These are phyloP conservation scores for Thielaviopsis populi DNA, from an alignment of 2,329 filamentous ascomycete species.

Conservation along the genomic window DNA sequence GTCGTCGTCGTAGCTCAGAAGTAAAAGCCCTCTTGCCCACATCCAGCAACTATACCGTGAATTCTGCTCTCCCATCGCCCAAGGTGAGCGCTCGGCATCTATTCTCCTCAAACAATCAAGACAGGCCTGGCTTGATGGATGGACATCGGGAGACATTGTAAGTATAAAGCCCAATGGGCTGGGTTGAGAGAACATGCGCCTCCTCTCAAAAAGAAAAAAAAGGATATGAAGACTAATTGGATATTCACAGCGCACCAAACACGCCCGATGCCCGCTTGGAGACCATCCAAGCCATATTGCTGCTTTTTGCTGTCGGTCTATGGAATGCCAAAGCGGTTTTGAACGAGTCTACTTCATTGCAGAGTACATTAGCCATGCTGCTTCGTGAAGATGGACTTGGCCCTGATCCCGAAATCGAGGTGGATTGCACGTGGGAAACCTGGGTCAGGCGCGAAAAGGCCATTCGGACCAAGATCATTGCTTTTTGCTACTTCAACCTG, in stretches of 20 bases:
- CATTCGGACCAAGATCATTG: constrained; percentile 43
- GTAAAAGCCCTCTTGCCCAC: constrained; percentile 42
- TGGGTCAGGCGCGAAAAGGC: constrained; percentile 44
- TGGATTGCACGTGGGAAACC: constrained; percentile 35
- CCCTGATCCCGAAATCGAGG: background rate
- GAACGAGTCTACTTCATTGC: constrained; percentile 43
- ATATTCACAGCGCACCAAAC: constrained; percentile 36
- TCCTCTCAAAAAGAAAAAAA: too few relatives aligned
- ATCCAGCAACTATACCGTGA: constrained; percentile 42
- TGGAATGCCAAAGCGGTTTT: constrained; percentile 47
- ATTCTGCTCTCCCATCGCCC: constrained; percentile 44
- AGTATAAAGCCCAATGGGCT: constrained; percentile 21
- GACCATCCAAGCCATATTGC: constrained; percentile 47
- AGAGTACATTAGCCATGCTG: constrained; percentile 42
- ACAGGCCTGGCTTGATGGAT: constrained; percentile 41
- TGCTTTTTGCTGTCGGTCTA: constrained; percentile 45
- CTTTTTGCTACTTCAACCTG: constrained; percentile 48
- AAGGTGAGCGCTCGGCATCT: constrained; percentile 43
- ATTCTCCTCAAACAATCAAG: constrained; percentile 42
- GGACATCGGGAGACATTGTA: constrained; percentile 46
- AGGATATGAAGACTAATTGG: background rate
- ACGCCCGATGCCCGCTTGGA: constrained; percentile 45
- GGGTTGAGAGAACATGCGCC: background rate
- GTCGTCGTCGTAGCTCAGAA: constrained; percentile 41
- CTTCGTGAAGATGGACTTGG: constrained; percentile 42